These are phyloP conservation scores for Zymoseptoria crescenta DNA, from an alignment of 2,329 filamentous ascomycete species.

Conservation along the genomic window DNA sequence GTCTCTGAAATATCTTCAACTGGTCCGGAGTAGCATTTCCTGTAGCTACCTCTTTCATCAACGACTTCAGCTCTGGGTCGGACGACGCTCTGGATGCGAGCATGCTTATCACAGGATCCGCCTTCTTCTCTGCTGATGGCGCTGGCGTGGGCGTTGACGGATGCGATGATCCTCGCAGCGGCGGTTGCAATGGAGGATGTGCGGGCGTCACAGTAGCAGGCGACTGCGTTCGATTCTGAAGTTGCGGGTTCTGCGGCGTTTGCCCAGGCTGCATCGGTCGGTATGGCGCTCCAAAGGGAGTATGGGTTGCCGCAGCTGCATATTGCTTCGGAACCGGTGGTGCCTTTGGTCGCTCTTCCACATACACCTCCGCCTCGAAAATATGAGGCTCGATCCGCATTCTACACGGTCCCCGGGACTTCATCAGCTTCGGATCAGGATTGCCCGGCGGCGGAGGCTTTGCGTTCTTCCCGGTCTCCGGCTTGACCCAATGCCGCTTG, in stretches of 20 bases:
- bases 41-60: slow-evolving; percentile 77
- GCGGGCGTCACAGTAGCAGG: slow-evolving; percentile 1
- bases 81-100: slow-evolving; percentile 67
- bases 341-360: slow-evolving; percentile 58
- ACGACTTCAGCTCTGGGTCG: slow-evolving; percentile 62
- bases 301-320: background rate
- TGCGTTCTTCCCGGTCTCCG: slow-evolving; percentile 58
- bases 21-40: slow-evolving; percentile 65
- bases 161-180: background rate
- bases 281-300: slow-evolving; percentile 18
- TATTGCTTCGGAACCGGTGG: slow-evolving; percentile 28
- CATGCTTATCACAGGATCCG: slow-evolving; percentile 71
- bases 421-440: slow-evolving; percentile 31
- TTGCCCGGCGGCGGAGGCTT: slow-evolving; percentile 40
- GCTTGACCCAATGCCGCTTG: slow-evolving; percentile 71
- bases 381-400: slow-evolving; percentile 74
- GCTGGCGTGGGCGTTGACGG: slow-evolving; percentile 8
- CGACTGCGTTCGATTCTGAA: slow-evolving; percentile 5
- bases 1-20: slow-evolving; percentile 66
- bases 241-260: slow-evolving; percentile 8
- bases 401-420: slow-evolving; percentile 60
- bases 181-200: slow-evolving; percentile 2
- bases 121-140: slow-evolving; percentile 21
- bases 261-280: slow-evolving; percentile 13
- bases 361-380: slow-evolving; percentile 66